Base-by-base conservation (phyloP, 2,329 filamentous ascomycete genomes). In the Xylariaceae sp. region DNA sequence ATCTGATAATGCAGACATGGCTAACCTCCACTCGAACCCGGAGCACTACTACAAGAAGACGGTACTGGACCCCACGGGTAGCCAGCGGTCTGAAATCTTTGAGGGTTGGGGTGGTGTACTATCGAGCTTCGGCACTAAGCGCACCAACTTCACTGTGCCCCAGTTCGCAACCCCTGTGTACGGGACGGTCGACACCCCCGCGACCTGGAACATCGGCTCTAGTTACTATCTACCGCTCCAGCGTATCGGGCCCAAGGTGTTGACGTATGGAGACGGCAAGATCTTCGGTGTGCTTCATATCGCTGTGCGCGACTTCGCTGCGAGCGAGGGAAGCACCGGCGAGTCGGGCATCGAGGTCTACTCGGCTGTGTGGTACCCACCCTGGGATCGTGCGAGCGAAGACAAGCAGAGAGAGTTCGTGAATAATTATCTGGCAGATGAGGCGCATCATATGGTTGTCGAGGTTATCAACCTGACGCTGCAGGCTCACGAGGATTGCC, bases 401-500 rank as follows among this genome's bases (percentile, higher is more conserved):
- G 46, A 29, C 8, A 40, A 60, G 12, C 23, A 36, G 24, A 40
- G 19, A 1, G 56, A 62, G 45, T 60, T 63, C 17, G 33, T 47
- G 21, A 49, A 39, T 2, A 57, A 57, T 26, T 62, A 60, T 29
- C 43, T 64, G 2, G 45, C 48, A 3, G 59, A 62, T 14, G 63
- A 65, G 44, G 55, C 56, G 7, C 51, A 65, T 36, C 63, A 65
- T 28, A 65, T 65, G 59, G 55, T 65, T 16, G 58, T 61, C 4
- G 63, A 65, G 47, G 56, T 64, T 9, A 50, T 65, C 41, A 65
- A 65, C 23, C 23, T 65, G 17, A 55, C 63, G 3, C 31, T 63
- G 14, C 36, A 58, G 36, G 61, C 63, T 26, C 33, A 51, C 11
- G 21, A 61, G 40, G 61, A 63, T 33, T 62, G 60, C 46, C 37